Evolutionary conservation across 176 grass and related monocot species (phyloP), one percentile per base, ranked within the genome.

Genomic region (Oryza nivara): DNA sequence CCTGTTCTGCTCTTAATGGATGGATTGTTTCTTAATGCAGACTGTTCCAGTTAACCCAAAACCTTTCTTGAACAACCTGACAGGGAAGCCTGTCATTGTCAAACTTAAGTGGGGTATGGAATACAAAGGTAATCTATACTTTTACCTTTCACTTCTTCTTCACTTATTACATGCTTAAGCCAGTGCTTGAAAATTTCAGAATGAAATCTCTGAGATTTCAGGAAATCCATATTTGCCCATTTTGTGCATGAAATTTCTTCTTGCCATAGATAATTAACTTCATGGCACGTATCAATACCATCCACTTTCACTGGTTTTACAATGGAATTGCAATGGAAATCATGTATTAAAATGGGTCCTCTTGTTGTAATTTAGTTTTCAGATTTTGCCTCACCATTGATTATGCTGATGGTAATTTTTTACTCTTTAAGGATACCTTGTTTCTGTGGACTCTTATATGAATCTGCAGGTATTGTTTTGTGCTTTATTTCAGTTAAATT

Each of bases 41-140:
- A 84, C 93, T 41, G 93, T 98, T 16, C 89, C 96, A 73, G 96
- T 98, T 63, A 98, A 98, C 80, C 93, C 91, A 1, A 98, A 98
- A 35, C 96, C 93, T 66, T 98, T 98, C 92, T 92, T 98, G 47
- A 98, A 91, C 89, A 98, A 93, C 70, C 72, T 98, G 73, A 95
- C 93, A 19, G 91, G 96, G 44, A 98, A 93, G 86, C 83, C 85
- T 84, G 96, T 93, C 52, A 93, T 95, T 83, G 93, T 98, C 51
- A 98, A 98, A 82, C 80, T 95, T 49, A 98, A 98, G 80, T 95
- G 96, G 96, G 96, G 96, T 60, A 98, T 98, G 96, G 96, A 98
- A 67, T 95, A 98, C 74, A 98, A 95, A 95, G 96, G 95, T 98
- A 85, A 81, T 40, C 28, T 87, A 11, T 74, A 7, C 17, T 35